Evolutionary conservation across 306 rosid species (phyloP).

Genomic region (Pueraria montana): DNA sequence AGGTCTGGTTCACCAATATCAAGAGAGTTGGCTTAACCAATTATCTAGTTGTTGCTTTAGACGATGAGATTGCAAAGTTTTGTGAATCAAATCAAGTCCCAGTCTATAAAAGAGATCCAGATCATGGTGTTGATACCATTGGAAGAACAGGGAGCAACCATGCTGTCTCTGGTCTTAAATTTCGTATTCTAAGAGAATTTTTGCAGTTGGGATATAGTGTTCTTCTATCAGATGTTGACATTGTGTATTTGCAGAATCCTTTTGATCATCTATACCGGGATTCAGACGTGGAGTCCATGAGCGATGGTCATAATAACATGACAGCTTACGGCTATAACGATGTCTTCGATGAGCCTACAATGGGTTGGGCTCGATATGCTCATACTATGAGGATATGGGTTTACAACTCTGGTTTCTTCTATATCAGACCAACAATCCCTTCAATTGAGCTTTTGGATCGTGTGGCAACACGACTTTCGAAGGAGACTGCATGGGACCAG

Average conservation of each 20-base stretch:
- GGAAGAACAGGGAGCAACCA: slow-evolving; percentile 80
- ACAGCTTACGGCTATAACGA: slow-evolving; percentile 87
- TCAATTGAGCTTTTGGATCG: slow-evolving; percentile 93
- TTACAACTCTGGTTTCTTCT: slow-evolving; percentile 94
- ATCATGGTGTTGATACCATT: slow-evolving; percentile 68
- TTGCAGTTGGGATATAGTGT: slow-evolving; percentile 89
- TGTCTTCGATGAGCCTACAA: slow-evolving; percentile 80
- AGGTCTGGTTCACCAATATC: slow-evolving; percentile 82
- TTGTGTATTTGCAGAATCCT: slow-evolving; percentile 93
- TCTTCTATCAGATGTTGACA: slow-evolving; percentile 93
- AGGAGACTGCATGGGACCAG: slow-evolving; percentile 88
- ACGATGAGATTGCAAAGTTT: slow-evolving; percentile 63
- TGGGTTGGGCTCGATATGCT: slow-evolving; percentile 97
- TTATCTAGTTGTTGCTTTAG: slow-evolving; percentile 90
- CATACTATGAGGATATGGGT: slow-evolving; percentile 98
- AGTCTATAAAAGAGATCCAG: slow-evolving; percentile 81
- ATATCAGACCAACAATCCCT: slow-evolving; percentile 87
- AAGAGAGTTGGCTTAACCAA: slow-evolving; percentile 80
- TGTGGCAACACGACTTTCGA: slow-evolving; percentile 79
- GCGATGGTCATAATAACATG: slow-evolving; percentile 84
- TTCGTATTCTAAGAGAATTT: slow-evolving; percentile 88
- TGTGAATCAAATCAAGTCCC: slow-evolving; percentile 78
- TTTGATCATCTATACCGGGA: slow-evolving; percentile 77
- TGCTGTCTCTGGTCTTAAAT: slow-evolving; percentile 84
- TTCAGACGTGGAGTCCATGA: slow-evolving; percentile 94